Evolutionary conservation across 176 grass and related monocot species (phyloP), one percentile per base, ranked within the genome.

Genomic region (Eleusine coracana): DNA sequence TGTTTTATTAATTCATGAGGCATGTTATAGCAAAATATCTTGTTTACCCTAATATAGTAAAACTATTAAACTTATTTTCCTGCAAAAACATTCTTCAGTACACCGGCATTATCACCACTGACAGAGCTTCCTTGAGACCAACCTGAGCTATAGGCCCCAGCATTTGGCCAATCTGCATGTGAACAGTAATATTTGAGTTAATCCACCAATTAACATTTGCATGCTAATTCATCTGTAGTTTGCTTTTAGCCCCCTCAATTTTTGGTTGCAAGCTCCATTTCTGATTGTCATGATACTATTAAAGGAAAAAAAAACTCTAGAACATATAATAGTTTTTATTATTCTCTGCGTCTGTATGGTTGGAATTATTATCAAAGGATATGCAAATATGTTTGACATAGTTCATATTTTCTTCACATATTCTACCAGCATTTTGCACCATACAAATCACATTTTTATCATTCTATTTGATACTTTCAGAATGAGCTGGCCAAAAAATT

Each of bases 401-500:
- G 2, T 42, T 58, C 10, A 11, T 70, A 29, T 54, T 42, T 38
- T 66, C 6, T 74, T 51, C 7, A 29, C 54, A 63, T 50, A 0
- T 50, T 45, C 44, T 50, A 0, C 29, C 50, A 6, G 0, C 28
- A 74, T 27, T 64, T 9, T 52, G 71, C 18, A 6, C 56, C 27
- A 65, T n/a, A 34, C 5, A 23, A 37, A 23, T 85, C 66, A 79
- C 44, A 18, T 6, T 66, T 61, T 66, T 80, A 2, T 41, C 4
- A 65, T 85, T 71, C 2, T 48, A 37, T 45, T 63, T 77, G 4
- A 36, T 75, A 17, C 27, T 67, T 84, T 86, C 88, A 94, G 95
- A 76, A 78, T 46, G 86, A 98, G 46, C 83, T 98, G 80, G 84
- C 90, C n/a, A 88, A 83, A 73, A 98, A 88, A 48, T 98, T 98